These are phyloP conservation scores for Drosera spatulata DNA, from an alignment of 179 eudicot species.

Conservation along the genomic window DNA sequence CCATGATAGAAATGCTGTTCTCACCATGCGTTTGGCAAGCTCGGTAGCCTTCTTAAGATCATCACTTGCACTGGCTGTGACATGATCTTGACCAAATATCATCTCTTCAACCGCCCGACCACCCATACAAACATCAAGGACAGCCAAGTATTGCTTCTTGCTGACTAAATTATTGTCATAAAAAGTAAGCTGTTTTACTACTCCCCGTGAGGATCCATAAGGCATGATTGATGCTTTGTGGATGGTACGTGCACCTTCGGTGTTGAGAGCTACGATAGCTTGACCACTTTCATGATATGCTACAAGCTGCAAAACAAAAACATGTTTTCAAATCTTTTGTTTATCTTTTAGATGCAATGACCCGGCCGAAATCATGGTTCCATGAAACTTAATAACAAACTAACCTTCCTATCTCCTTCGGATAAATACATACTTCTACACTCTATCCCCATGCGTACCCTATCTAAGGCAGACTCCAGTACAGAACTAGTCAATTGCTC, in stretches of 20 bases:
- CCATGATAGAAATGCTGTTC: no score
- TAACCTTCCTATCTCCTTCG: constrained; percentile 86
- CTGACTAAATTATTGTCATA: constrained; percentile 81
- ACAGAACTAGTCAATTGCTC: constrained; percentile 62
- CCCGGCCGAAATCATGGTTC: background rate
- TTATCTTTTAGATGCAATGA: no score
- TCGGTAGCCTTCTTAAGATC: constrained; percentile 90
- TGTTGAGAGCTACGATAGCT: constrained; percentile 85
- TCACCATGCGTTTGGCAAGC: constrained; percentile 95
- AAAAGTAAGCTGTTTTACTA: constrained; percentile 95
- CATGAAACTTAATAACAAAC: constrained; percentile 2
- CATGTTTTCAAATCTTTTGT: background rate
- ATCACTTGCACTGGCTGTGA: constrained; percentile 94
- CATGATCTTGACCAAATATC: constrained; percentile 79
- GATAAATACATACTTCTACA: constrained; percentile 84
- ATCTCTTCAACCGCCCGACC: constrained; percentile 99
- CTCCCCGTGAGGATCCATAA: constrained; percentile 92
- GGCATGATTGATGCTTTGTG: constrained; percentile 98
- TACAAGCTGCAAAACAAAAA: constrained; percentile 46
- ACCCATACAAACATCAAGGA: constrained; percentile 99
- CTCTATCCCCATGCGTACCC: constrained; percentile 96
- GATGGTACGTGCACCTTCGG: constrained; percentile 91
- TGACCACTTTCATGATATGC: constrained; percentile 99
- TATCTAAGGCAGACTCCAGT: constrained; percentile 91
- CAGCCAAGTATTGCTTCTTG: constrained; percentile 73